Conservation (phyloP, 768 basidiomycete genomes). For the Boletus patriciae region DNA sequence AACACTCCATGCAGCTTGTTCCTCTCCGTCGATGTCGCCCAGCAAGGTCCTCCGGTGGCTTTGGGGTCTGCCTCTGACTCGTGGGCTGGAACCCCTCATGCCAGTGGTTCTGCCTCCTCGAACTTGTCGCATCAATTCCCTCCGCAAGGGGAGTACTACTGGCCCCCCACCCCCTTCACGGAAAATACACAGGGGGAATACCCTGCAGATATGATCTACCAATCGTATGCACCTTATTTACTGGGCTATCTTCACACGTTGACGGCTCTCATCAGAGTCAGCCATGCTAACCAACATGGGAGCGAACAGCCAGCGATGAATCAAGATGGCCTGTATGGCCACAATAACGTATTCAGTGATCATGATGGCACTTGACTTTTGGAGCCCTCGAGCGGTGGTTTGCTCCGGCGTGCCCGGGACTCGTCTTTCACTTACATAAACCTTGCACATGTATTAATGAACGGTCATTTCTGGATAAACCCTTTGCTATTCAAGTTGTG, state of each 20-base stretch:
- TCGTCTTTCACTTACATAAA: constrained; percentile 9
- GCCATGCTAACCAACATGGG: constrained; percentile 6
- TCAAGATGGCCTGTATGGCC: constrained; percentile 7
- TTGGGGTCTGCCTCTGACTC: background rate
- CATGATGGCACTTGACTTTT: constrained; percentile 8
- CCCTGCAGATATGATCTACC: constrained; percentile 4
- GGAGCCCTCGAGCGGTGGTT: background rate
- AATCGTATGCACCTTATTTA: constrained; percentile 7
- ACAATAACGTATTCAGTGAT: constrained; percentile 13
- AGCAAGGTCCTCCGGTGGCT: constrained; percentile 8
- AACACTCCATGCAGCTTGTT: constrained; percentile 19
- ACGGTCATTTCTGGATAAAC: constrained; percentile 1
- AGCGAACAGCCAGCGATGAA: constrained; percentile 11
- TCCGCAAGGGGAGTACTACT: background rate
- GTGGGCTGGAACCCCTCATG: constrained; percentile 8
- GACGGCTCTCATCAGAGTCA: constrained; percentile 2
- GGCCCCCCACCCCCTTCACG: background rate
- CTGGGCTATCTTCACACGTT: background rate
- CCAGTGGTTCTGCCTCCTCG: background rate
- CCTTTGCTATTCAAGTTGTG: background rate
- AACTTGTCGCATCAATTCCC: background rate
- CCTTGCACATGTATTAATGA: background rate
- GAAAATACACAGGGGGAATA: constrained; percentile 4
- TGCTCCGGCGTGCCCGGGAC: background rate
- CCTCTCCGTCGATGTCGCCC: background rate